These are phyloP conservation scores for Rossbeevera mucosa DNA, from an alignment of 768 basidiomycete genomes.

Conservation along the genomic window DNA sequence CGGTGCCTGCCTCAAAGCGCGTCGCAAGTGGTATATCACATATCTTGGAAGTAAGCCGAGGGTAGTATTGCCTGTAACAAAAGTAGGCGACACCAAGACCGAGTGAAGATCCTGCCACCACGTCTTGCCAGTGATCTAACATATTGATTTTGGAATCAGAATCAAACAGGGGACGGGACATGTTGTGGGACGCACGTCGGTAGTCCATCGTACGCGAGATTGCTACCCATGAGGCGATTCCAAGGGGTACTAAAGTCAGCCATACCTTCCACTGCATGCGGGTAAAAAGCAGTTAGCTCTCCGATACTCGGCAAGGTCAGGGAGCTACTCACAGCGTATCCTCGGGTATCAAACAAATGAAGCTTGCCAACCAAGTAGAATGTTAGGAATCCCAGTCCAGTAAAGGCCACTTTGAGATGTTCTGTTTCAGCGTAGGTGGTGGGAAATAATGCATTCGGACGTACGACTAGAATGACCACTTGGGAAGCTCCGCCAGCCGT, in stretches of 20 bases:
- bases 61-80: constrained; percentile 80
- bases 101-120: constrained; percentile 70
- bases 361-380: constrained; percentile 90
- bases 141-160: background rate
- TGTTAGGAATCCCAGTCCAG: constrained; percentile 84
- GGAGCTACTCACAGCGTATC: constrained; percentile 52
- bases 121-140: constrained; percentile 89
- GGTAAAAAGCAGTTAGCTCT: background rate
- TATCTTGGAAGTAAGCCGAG: constrained; percentile 49
- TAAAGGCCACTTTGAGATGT: constrained; percentile 69
- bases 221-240: constrained; percentile 68
- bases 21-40: constrained; percentile 69
- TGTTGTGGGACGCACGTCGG: constrained; percentile 53
- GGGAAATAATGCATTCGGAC: constrained; percentile 20
- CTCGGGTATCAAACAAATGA: constrained; percentile 78
- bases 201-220: constrained; percentile 92
- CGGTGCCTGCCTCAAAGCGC: constrained; percentile 39
- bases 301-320: background rate
- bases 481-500: constrained; percentile 90
- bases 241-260: constrained; percentile 70
- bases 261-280: constrained; percentile 64
- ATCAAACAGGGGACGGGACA: background rate
- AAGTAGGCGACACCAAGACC: constrained; percentile 72
- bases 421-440: background rate
- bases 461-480: constrained; percentile 86